Evolutionary conservation across 163 green algal species (phyloP).

Genomic region (Coccomyxa subellipsoidea): DNA sequence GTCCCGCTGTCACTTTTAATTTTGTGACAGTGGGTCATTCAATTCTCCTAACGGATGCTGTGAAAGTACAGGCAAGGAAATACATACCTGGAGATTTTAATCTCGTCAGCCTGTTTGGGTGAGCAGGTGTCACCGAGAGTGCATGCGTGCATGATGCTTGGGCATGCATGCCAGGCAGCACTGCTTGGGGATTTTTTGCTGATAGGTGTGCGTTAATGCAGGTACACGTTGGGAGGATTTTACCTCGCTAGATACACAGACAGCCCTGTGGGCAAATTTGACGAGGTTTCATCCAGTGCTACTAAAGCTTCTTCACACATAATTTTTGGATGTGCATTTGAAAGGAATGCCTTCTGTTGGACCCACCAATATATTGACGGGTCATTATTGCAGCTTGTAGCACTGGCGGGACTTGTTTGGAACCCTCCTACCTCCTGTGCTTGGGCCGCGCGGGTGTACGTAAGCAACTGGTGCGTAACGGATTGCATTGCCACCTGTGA

Average conservation of each 20-base stretch:
- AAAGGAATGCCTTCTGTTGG: too few species aligned
- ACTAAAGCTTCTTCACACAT: too few species aligned
- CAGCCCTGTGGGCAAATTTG: constrained; percentile 83
- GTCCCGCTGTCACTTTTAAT: too few species aligned
- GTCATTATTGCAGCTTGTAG: constrained; percentile 85
- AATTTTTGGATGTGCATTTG: too few species aligned
- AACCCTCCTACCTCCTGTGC: constrained; percentile 88
- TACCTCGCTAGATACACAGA: constrained; percentile 90
- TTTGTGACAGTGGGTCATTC: too few species aligned
- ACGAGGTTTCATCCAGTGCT: too few species aligned
- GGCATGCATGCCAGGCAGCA: background rate
- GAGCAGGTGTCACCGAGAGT: constrained; percentile 8
- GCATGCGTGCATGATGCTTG: background rate
- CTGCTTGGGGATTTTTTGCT: background rate
- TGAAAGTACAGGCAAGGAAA: constrained; percentile 64
- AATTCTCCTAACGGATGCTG: background rate
- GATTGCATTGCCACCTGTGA: background rate
- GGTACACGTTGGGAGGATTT: constrained; percentile 91
- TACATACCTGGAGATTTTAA: constrained; percentile 75
- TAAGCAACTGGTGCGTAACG: constrained; percentile 70
- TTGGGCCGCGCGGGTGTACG: constrained; percentile 89
- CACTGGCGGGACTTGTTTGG: constrained; percentile 88
- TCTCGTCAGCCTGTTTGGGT: constrained; percentile 85
- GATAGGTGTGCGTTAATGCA: constrained; percentile 17
- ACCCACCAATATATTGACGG: too few species aligned